phyloP scores from a whole-genome alignment of 441 rosid species.

The Sinapis alba region DNA sequence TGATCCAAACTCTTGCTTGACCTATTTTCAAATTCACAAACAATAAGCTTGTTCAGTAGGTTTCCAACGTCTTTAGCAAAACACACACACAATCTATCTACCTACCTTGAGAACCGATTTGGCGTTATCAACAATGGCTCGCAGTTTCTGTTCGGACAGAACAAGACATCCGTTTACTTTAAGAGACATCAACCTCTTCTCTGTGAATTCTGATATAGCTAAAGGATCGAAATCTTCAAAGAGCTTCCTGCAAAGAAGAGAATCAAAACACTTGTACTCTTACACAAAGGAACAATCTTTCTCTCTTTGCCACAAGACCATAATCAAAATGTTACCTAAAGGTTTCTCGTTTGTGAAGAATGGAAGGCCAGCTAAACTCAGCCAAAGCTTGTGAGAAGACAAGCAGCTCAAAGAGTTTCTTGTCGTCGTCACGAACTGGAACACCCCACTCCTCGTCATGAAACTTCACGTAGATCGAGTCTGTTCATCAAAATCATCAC shows the following conservation, averaged over 20 bases:
- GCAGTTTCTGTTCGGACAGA: conserved; percentile 84
- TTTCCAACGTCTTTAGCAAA: neutral
- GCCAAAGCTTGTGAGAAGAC: conserved; percentile 91
- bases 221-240: conserved; percentile 70
- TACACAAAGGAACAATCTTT: neutral
- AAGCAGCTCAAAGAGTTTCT: conserved; percentile 78
- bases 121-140: conserved; percentile 78
- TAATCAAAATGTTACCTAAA: conserved; percentile 52
- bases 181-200: conserved; percentile 68
- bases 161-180: conserved; percentile 63
- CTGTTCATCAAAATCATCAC: conserved; percentile 41
- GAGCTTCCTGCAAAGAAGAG: conserved; percentile 57
- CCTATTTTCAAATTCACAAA: conserved; percentile 44
- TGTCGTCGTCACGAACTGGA: conserved; percentile 77
- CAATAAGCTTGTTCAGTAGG: neutral
- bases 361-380: conserved; percentile 85
- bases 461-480: conserved; percentile 64
- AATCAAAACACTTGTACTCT: neutral
- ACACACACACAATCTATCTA: neutral
- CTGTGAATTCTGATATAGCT: conserved; percentile 65
- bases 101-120: conserved; percentile 66
- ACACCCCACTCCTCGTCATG: conserved; percentile 93
- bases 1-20: conserved; percentile 82
- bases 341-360: conserved; percentile 61
- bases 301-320: neutral